phyloP scores from a whole-genome alignment of 208 protist species.

The Trypanosomatidae sp. region DNA sequence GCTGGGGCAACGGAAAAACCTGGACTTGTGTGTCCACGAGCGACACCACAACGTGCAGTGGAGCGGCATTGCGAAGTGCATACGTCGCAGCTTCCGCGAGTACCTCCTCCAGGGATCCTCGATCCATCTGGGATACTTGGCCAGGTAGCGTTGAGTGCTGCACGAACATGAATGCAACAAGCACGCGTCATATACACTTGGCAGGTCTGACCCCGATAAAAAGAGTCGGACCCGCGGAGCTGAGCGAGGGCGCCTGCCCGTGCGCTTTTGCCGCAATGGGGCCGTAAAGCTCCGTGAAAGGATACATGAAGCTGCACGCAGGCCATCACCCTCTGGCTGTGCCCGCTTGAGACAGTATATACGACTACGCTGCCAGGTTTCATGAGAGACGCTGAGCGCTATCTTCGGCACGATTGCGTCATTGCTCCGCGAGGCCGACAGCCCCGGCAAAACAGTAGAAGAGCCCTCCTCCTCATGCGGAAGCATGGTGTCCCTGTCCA shows the following conservation, averaged over 20 bases:
- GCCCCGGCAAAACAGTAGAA: neutral
- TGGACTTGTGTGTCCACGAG: constrained; percentile 13
- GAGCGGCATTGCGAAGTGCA: constrained; percentile 25
- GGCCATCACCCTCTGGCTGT: constrained; percentile 41
- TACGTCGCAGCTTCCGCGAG: constrained; percentile 25
- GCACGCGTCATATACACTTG: constrained; percentile 30
- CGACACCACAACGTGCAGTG: constrained; percentile 36
- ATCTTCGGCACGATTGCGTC: neutral
- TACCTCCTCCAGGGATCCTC: constrained; percentile 22
- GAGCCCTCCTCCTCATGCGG: constrained; percentile 20
- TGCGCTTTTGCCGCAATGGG: constrained; percentile 29
- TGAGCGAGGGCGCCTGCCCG: constrained; percentile 19
- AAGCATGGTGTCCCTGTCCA: constrained; percentile 25
- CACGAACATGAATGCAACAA: constrained; percentile 41
- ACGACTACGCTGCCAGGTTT: constrained; percentile 13
- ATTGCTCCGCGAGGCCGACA: neutral
- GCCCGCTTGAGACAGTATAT: constrained; percentile 42
- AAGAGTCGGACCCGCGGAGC: constrained; percentile 37
- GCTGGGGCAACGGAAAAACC: constrained; percentile 16
- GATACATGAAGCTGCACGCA: constrained; percentile 43
- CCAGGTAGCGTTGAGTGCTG: constrained; percentile 27
- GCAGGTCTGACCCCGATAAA: constrained; percentile 27
- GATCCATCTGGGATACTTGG: constrained; percentile 29
- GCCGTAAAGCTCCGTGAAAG: constrained; percentile 33
- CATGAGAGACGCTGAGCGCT: neutral